Evolutionary conservation across 768 basidiomycete genomes (phyloP), one percentile per base, ranked within the genome.

Genomic region (Leccinum arenicola): DNA sequence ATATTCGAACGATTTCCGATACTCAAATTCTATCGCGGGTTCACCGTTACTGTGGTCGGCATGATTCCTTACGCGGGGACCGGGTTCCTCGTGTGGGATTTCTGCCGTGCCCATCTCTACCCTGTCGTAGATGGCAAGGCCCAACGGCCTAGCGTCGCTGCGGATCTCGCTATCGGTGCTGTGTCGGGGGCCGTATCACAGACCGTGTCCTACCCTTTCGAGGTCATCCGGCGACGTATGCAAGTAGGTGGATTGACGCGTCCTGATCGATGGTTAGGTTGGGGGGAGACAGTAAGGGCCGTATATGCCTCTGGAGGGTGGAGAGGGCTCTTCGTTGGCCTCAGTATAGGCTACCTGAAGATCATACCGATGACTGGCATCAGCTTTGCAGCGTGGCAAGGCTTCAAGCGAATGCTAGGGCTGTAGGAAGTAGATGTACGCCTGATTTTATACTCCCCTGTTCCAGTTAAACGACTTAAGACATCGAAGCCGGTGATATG

Each of bases 41-140:
- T 98, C 75, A 87, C 87, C 7, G 93, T 97, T 29, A 95, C 95
- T 21, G 74, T 98, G 40, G 73, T 84, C 12, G 96, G 97, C 49
- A 98, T 98, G 82, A 79, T 98, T 33, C 96, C 96, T 6, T 98
- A 98, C 66, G 93, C 95, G 3, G 96, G 96, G 19, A 91, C 93
- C 3, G 93, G 92, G 12, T 98, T 98, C 78, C 82, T 98, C 50
- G 86, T 88, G 33, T 98, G 93, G 88, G 95, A 91, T 45, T 88
- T 80, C 70, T 79, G 89, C 47, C 82, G 87, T 52, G 80, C 87
- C 12, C 76, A 75, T 35, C 76, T 89, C 58, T 76, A 86, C 31
- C 84, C 84, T 38, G 74, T 76, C 40, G 66, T 66, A 21, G 72
- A 76, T 21, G 74, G 78, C 23, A 78, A 79, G 45, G 74, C 77